Conservation (phyloP, 1,139 yeast genomes). For the Hyphopichia khmerensis region DNA sequence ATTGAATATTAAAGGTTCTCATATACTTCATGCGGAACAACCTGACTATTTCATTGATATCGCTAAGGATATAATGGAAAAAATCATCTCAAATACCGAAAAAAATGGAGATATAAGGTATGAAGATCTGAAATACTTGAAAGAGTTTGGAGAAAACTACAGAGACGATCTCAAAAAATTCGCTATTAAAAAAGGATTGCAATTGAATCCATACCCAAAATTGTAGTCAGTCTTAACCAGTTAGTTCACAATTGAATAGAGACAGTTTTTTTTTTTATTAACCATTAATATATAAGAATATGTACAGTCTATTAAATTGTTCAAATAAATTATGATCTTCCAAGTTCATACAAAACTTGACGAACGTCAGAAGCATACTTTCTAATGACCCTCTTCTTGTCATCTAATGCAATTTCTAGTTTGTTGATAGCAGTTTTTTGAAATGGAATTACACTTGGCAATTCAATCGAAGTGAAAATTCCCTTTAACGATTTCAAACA, state of each 20-base stretch:
- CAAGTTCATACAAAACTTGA: conserved; percentile 66
- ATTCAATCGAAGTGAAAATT: conserved; percentile 40
- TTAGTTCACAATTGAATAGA: too few species aligned
- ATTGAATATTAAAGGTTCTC: conserved; percentile 40
- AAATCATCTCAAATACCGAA: conserved; percentile 1
- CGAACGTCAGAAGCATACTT: conserved; percentile 75
- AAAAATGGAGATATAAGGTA: conserved; percentile 5
- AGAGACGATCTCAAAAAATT: background rate
- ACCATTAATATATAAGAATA: background rate
- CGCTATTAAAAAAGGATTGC: conserved; percentile 1
- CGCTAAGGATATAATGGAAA: conserved; percentile 7
- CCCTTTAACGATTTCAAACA: conserved; percentile 57
- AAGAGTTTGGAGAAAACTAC: conserved; percentile 4
- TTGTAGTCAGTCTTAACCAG: too few species aligned
- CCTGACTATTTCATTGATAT: conserved; percentile 39
- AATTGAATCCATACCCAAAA: background rate
- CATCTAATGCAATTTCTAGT: conserved; percentile 62
- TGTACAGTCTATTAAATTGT: conserved; percentile 3
- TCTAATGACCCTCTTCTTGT: conserved; percentile 71
- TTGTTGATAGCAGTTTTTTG: conserved; percentile 49
- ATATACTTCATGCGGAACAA: conserved; percentile 43
- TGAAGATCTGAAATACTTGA: conserved; percentile 1
- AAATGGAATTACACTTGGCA: conserved; percentile 49
- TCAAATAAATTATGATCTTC: conserved; percentile 13
- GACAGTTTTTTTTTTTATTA: too few species aligned